Percentiles rank a stretch among this genome's conserved stretches.
Evolutionary conservation across 228 moss, liverwort and hornwort species (phyloP).

Genomic region (Sphagnum fallax): DNA sequence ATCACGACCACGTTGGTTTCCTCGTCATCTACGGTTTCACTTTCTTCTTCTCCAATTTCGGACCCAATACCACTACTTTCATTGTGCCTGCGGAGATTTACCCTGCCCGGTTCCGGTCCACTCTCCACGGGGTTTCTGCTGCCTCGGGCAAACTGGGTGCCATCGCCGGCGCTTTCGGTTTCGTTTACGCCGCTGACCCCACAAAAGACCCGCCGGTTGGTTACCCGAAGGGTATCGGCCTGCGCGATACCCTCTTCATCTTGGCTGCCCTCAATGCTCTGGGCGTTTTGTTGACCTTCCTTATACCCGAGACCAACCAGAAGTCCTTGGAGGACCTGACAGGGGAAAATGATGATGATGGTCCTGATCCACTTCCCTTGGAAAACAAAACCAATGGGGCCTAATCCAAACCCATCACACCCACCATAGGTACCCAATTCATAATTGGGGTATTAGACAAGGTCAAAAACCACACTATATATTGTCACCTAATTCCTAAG

Average conservation of each 20-base stretch:
- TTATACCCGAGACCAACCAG: conserved; percentile 50
- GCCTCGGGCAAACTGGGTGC: conserved; percentile 48
- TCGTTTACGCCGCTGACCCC: conserved; percentile 26
- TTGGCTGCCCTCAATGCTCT: conserved; percentile 6
- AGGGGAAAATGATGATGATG: conserved; percentile 19
- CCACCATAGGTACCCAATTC: too few relatives aligned
- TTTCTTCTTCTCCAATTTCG: conserved; percentile 50
- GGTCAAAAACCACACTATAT: too few relatives aligned
- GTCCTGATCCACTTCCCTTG: too few relatives aligned
- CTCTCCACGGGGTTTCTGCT: conserved; percentile 46
- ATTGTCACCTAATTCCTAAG: too few relatives aligned
- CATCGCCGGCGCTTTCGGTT: conserved; percentile 50
- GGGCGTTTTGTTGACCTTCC: conserved; percentile 13
- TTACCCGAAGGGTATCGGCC: conserved; percentile 16
- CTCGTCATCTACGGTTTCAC: conserved; percentile 45
- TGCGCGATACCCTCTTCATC: conserved; percentile 13
- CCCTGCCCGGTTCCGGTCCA: conserved; percentile 29
- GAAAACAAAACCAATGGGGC: too few relatives aligned
- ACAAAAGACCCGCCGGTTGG: conserved; percentile 1
- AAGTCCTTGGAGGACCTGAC: conserved; percentile 39
- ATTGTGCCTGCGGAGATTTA: conserved; percentile 51
- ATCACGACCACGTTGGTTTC: conserved; percentile 21
- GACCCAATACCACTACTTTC: conserved; percentile 47
- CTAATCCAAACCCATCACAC: too few relatives aligned
- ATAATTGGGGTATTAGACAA: too few relatives aligned